A percentile compares a stretch with the other conserved stretches of the same genome.
Conservation (phyloP, 164 flowering plant species). For the Aristolochia californica region DNA sequence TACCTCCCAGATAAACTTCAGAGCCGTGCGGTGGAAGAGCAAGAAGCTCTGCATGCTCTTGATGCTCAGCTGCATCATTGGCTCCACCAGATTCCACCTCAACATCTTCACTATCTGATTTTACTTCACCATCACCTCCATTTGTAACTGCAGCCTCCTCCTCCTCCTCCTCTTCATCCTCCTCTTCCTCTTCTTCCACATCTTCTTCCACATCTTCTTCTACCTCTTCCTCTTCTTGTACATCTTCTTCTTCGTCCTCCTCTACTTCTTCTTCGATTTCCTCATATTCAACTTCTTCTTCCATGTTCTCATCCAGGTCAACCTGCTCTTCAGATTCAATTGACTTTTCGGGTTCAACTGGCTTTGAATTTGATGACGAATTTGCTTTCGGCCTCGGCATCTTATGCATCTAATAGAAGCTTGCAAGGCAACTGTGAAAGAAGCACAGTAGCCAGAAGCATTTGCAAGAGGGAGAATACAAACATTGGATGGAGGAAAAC, state of each 20-base stretch:
- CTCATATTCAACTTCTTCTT: slow-evolving; percentile 69
- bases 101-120: slow-evolving; percentile 20
- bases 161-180: slow-evolving; percentile 13
- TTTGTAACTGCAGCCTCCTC: slow-evolving; percentile 18
- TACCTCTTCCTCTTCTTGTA: slow-evolving; percentile 38
- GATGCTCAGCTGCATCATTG: slow-evolving; percentile 39
- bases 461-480: slow-evolving; percentile 54
- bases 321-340: slow-evolving; percentile 46
- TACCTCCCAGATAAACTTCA: slow-evolving; percentile 78
- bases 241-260: slow-evolving; percentile 46
- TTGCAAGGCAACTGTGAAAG: slow-evolving; percentile 64
- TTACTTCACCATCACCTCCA: slow-evolving; percentile 17
- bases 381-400: slow-evolving; percentile 56
- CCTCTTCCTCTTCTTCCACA: slow-evolving; percentile 39
- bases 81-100: slow-evolving; percentile 22
- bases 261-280: slow-evolving; percentile 65
- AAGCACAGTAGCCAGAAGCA: slow-evolving; percentile 68
- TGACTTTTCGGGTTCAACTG: slow-evolving; percentile 35
- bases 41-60: slow-evolving; percentile 72
- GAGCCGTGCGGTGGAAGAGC: slow-evolving; percentile 92
- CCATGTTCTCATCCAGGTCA: slow-evolving; percentile 46
- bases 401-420: slow-evolving; percentile 43
- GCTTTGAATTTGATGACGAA: slow-evolving; percentile 28
- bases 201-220: slow-evolving; percentile 32
- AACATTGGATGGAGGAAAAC: slow-evolving; percentile 59